phyloP scores from a whole-genome alignment of 2,329 filamentous ascomycete species.

The Ophiostoma ips region DNA sequence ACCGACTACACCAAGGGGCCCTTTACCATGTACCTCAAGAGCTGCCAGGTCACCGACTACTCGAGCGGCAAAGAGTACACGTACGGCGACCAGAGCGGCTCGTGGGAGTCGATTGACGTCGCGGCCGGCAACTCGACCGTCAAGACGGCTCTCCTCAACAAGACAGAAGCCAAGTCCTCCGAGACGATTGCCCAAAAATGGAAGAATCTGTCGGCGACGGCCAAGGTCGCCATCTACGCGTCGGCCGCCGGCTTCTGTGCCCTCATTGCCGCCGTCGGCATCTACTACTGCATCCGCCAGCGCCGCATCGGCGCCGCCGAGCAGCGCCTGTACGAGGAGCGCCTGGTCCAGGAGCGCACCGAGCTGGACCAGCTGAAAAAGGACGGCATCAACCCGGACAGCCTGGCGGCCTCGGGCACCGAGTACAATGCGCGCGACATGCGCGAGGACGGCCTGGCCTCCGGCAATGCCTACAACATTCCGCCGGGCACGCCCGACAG shows the following conservation, averaged over 20 bases:
- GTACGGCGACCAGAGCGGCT: conserved; percentile 10
- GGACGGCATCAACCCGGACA: conserved; percentile 34
- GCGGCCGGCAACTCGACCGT: conserved; percentile 42
- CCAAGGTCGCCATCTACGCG: conserved; percentile 41
- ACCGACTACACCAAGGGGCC: conserved; percentile 43
- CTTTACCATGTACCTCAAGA: conserved; percentile 50
- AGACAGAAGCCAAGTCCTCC: conserved; percentile 19
- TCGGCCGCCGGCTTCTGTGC: conserved; percentile 31
- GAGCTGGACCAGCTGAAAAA: conserved; percentile 37
- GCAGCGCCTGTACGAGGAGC: conserved; percentile 31
- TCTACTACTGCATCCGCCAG: conserved; percentile 43
- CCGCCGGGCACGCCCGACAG: conserved; percentile 16
- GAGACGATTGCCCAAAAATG: conserved; percentile 39
- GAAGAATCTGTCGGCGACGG: conserved; percentile 31
- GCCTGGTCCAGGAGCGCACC: conserved; percentile 31
- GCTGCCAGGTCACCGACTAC: conserved; percentile 24
- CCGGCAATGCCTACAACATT: conserved; percentile 21
- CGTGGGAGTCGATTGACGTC: conserved; percentile 12
- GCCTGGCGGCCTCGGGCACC: conserved; percentile 23
- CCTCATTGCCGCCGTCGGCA: conserved; percentile 25
- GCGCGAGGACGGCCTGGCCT: conserved; percentile 18
- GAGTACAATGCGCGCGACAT: conserved; percentile 26
- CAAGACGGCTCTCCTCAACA: conserved; percentile 30
- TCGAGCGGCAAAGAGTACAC: conserved; percentile 18
- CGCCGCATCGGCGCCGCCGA: conserved; percentile 38